A percentile compares a stretch with the other conserved stretches of the same genome.
Conservation (phyloP, 2,329 filamentous ascomycete genomes). For the Didymella pomorum region DNA sequence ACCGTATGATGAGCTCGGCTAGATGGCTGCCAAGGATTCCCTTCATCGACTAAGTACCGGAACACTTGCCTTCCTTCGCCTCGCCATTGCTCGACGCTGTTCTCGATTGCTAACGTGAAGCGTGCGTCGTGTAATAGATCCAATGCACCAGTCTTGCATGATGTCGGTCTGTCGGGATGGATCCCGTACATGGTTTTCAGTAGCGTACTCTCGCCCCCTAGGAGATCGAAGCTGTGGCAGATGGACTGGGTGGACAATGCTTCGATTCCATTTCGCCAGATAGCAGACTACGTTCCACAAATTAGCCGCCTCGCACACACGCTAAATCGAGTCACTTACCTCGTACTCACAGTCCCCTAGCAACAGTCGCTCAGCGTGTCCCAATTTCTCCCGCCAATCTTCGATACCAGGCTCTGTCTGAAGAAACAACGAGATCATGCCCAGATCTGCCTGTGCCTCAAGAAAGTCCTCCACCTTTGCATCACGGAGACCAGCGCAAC, state of each 20-base stretch:
- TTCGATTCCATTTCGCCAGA: background rate
- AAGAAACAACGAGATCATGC: background rate
- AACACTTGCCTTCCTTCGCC: background rate
- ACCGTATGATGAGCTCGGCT: background rate
- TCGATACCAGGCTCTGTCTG: background rate
- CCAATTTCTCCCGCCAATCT: background rate
- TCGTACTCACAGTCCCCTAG: background rate
- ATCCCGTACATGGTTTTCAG: background rate
- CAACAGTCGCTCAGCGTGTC: background rate
- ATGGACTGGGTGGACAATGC: background rate
- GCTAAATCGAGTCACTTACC: background rate
- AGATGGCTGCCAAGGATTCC: background rate
- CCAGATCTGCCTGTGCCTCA: background rate
- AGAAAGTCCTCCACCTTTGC: background rate
- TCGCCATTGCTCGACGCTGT: background rate
- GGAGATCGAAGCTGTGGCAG: background rate
- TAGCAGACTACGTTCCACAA: background rate
- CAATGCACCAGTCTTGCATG: background rate
- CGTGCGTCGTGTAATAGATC: background rate
- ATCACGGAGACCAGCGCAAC: background rate
- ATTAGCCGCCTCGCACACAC: background rate
- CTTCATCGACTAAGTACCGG: background rate
- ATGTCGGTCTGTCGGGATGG: background rate
- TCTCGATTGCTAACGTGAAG: background rate
- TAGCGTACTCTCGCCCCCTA: background rate